Base-by-base conservation (phyloP, 495 filamentous ascomycete genomes). In the Penicillium cataractarum region DNA sequence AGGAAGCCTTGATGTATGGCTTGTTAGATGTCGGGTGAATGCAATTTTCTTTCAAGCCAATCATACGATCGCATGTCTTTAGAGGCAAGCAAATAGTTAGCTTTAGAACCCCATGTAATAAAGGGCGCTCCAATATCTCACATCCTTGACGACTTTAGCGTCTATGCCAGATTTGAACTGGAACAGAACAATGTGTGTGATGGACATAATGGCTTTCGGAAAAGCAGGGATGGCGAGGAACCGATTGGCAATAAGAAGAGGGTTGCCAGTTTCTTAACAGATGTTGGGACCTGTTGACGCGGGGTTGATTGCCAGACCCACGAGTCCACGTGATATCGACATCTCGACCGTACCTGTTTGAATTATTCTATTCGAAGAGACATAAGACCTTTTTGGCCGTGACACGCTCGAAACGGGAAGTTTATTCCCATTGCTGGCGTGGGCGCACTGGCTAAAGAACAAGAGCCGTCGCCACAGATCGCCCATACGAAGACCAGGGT, bases 101-200 rank as follows among this genome's bases (percentile, higher is more conserved):
- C 8, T 55, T 65, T 22, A 13, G 46, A 46, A 33, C 9, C 19
- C 32, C 19, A 31, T n/a, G n/a, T n/a, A 5, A 12, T 12, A 44
- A 19, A 10, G 26, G 24, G 12, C 13, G 27, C 33, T 35, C 12
- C 13, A 37, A 35, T 8, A 2, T 72, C 79, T 58, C 75, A 88
- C 86, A 58, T 81, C 78, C 7, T 81, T 69, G 10, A 88, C 69
- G n/a, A 71, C 69, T 13, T 79, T 75, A 15, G 72, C 37, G 21
- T 59, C 61, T 6, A 72, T 63, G 6, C 72, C 78, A 5, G 79
- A 39, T 65, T 87, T 88, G 78, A 88, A 87, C 59, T 83, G 77
- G 69, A 89, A 86, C 2, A 89, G 75, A 12, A 88, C 86, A 19
- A 87, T 79, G 58, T 89, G 87, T 15, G 80, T 81, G 62, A 89